These are phyloP conservation scores for Gracilaria vermiculophylla DNA, from an alignment of 23 red algal genomes.

Conservation along the genomic window DNA sequence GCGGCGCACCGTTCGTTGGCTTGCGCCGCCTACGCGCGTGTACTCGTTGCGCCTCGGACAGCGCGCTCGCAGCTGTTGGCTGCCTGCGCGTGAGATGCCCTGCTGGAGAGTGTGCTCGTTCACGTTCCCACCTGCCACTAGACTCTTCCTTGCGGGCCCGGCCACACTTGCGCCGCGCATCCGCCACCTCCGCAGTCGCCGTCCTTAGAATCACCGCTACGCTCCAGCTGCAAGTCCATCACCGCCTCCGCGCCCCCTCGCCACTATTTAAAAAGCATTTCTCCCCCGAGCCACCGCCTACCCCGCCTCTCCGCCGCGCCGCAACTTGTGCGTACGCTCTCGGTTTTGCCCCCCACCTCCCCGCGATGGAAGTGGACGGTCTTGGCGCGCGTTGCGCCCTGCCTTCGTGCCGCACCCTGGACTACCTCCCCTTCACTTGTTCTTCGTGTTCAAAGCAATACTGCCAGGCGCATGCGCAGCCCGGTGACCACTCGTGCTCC, in stretches of 20 bases:
- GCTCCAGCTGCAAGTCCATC: not conserved
- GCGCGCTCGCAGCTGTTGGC: too few relatives aligned
- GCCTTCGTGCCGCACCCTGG: slow-evolving; percentile 37
- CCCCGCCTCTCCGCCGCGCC: too few relatives aligned
- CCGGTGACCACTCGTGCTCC: slow-evolving; percentile 36
- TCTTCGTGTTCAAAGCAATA: slow-evolving; percentile 9
- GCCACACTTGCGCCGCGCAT: not conserved
- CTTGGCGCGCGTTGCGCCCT: slow-evolving; percentile 56
- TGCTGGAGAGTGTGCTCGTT: not conserved
- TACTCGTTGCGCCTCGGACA: too few relatives aligned
- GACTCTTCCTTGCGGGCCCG: not conserved
- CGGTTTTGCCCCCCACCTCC: not conserved
- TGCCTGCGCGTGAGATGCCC: too few relatives aligned
- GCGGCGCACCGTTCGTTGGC: too few relatives aligned
- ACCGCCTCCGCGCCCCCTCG: too few relatives aligned
- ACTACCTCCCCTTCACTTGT: slow-evolving; percentile 58
- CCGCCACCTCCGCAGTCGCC: not conserved
- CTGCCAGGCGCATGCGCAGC: slow-evolving; percentile 34
- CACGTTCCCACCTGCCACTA: not conserved
- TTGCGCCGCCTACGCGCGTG: too few relatives aligned
- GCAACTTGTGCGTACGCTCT: not conserved
- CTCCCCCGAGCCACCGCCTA: too few relatives aligned
- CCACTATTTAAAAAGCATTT: too few relatives aligned
- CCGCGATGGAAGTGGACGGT: slow-evolving; percentile 59
- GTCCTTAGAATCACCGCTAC: not conserved